These are phyloP conservation scores for Melastoma malabathricum DNA, from an alignment of 345 rosid species.

Conservation along the genomic window DNA sequence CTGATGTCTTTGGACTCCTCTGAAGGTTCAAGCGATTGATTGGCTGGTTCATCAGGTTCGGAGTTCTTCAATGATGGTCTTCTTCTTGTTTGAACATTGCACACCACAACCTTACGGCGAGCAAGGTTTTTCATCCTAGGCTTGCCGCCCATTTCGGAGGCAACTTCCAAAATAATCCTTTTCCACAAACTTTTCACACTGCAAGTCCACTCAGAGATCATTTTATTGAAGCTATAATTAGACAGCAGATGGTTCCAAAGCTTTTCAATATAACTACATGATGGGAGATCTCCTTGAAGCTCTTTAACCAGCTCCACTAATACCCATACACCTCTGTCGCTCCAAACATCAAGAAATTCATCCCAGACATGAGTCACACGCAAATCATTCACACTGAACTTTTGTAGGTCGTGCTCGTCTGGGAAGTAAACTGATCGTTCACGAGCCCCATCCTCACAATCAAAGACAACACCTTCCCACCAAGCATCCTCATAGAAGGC, in stretches of 20 bases:
- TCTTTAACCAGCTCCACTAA: constrained; percentile 19
- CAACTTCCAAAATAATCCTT: constrained; percentile 15
- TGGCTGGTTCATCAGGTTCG: too few relatives aligned
- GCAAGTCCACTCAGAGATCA: constrained; percentile 32
- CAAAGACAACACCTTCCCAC: constrained; percentile 41
- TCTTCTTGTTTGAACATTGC: constrained; percentile 9
- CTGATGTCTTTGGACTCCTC: constrained; percentile 1
- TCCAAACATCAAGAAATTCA: constrained; percentile 25
- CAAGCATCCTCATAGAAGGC: constrained; percentile 28
- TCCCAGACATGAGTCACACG: constrained; percentile 25
- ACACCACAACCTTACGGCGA: constrained; percentile 6
- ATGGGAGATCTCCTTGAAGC: constrained; percentile 15
- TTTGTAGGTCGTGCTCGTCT: constrained; percentile 21
- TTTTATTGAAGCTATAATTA: constrained; percentile 23
- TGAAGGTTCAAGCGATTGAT: constrained; percentile 8
- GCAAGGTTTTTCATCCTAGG: constrained; percentile 11
- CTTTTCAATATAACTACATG: constrained; percentile 14
- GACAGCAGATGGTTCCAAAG: constrained; percentile 24
- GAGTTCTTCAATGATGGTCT: neutral
- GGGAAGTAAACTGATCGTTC: constrained; percentile 33
- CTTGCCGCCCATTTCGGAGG: constrained; percentile 13
- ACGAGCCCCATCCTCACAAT: constrained; percentile 15
- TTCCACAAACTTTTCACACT: constrained; percentile 21
- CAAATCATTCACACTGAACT: constrained; percentile 12
- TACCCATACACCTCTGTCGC: constrained; percentile 23